These are phyloP conservation scores for Cicer judaicum DNA, from an alignment of 306 rosid genomes.

Conservation along the genomic window DNA sequence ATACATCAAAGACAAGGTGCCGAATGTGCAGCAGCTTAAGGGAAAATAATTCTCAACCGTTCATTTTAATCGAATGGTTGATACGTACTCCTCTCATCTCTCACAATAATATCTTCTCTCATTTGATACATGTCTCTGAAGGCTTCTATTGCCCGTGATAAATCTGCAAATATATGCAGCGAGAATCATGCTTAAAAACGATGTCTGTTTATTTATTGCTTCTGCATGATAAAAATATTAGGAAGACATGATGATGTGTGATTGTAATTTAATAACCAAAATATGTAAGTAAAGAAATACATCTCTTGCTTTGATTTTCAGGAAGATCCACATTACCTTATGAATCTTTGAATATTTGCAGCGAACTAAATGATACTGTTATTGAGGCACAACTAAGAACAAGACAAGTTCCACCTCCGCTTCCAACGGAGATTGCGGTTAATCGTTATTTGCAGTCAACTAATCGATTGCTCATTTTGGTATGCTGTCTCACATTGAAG, in stretches of 20 bases:
- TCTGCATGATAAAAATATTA: conserved; percentile 2
- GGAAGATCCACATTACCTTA: conserved; percentile 16
- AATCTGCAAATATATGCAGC: conserved; percentile 5
- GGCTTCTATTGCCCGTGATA: conserved; percentile 5
- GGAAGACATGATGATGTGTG: conserved; percentile 2
- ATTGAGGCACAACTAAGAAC: conserved; percentile 61
- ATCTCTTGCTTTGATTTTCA: conserved; percentile 19
- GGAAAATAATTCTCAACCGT: no score
- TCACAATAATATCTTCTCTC: no score
- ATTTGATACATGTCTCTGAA: background rate
- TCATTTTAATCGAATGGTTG: no score
- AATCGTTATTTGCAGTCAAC: conserved; percentile 61
- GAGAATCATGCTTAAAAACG: background rate
- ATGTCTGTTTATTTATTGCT: conserved; percentile 8
- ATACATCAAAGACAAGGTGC: no score
- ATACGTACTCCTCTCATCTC: no score
- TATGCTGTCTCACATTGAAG: conserved; percentile 47
- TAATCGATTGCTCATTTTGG: conserved; percentile 90
- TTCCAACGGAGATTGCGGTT: conserved; percentile 66
- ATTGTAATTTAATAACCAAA: conserved; percentile 5
- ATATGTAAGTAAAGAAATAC: conserved; percentile 12
- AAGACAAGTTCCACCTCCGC: conserved; percentile 62
- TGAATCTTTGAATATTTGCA: conserved; percentile 52
- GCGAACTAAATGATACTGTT: conserved; percentile 89
- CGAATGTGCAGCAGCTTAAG: no score